These are phyloP conservation scores for Colletotrichum tamarilloi DNA, from an alignment of 2,329 filamentous ascomycete species.

Conservation along the genomic window DNA sequence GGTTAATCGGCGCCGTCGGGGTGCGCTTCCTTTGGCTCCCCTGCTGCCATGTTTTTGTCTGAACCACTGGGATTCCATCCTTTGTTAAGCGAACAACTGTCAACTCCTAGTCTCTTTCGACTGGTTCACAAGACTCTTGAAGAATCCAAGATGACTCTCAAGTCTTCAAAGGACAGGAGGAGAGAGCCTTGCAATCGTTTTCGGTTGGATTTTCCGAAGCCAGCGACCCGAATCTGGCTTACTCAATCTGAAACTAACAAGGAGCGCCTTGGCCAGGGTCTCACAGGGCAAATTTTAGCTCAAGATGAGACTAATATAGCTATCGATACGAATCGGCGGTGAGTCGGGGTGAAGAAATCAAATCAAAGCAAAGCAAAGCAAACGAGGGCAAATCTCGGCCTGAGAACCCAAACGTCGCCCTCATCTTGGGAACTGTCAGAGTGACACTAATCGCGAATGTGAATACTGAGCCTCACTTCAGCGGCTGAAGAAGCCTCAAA, in stretches of 20 bases:
- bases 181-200: too few species aligned
- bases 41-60: neutral
- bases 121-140: neutral
- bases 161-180: neutral
- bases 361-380: neutral
- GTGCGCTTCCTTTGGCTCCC: neutral
- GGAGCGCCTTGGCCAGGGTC: conserved; percentile 7
- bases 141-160: neutral
- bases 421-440: neutral
- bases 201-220: neutral
- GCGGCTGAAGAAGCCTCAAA: neutral
- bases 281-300: conserved; percentile 9
- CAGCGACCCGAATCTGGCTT: neutral
- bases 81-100: neutral
- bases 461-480: neutral
- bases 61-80: neutral
- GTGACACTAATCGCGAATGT: neutral
- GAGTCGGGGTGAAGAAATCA: neutral
- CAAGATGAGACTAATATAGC: conserved; percentile 23
- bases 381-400: neutral
- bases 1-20: neutral
- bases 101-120: neutral
- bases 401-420: neutral
- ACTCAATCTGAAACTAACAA: conserved; percentile 27
- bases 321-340: conserved; percentile 14